Conservation (phyloP, 441 rosid species). For the Capsella rubella region DNA sequence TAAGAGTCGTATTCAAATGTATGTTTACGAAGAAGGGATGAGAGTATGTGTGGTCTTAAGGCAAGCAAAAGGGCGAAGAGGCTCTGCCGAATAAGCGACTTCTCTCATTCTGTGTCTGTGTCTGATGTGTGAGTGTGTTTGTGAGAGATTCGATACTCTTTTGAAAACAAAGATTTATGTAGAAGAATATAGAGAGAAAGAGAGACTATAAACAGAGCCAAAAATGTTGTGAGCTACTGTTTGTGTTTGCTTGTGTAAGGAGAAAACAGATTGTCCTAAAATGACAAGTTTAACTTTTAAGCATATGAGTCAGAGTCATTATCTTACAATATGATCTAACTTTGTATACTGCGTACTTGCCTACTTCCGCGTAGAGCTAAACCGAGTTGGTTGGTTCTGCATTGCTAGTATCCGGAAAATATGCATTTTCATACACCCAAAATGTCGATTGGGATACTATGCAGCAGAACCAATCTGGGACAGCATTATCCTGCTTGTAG, state of each 20-base stretch:
- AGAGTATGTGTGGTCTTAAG: slow-evolving; percentile 28
- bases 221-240: slow-evolving; percentile 32
- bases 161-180: slow-evolving; percentile 36
- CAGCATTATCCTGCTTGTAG: too few species aligned
- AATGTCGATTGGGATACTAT: too few species aligned
- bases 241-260: slow-evolving; percentile 39
- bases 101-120: slow-evolving; percentile 28
- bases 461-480: too few species aligned
- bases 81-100: slow-evolving; percentile 43
- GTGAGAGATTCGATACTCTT: slow-evolving; percentile 42
- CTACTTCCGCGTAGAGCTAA: background rate
- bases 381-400: background rate
- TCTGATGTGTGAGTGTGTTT: slow-evolving; percentile 43
- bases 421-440: too few species aligned
- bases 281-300: slow-evolving; percentile 27
- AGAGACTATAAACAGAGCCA: slow-evolving; percentile 29
- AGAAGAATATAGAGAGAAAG: slow-evolving; percentile 32
- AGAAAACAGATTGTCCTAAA: slow-evolving; percentile 14
- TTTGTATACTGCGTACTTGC: background rate
- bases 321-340: background rate
- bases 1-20: slow-evolving; percentile 39
- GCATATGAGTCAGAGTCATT: background rate
- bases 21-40: slow-evolving; percentile 37
- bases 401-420: background rate
- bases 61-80: slow-evolving; percentile 41